Evolutionary conservation across 768 basidiomycete genomes (phyloP).

Genomic region (Amanita phalloides): DNA sequence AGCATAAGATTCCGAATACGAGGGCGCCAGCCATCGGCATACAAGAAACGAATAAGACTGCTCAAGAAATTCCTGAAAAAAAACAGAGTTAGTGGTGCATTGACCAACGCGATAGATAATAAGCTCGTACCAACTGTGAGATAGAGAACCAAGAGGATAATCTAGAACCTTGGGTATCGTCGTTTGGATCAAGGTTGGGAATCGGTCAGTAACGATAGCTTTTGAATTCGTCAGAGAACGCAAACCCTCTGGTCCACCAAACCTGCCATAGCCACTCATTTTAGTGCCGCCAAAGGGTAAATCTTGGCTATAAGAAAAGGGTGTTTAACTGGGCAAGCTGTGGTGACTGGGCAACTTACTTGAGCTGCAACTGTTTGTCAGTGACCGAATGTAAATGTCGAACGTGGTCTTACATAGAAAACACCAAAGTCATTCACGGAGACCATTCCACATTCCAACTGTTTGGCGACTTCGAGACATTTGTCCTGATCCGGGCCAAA

Average conservation of each 20-base stretch:
- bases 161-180: constrained; percentile 78
- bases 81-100: neutral
- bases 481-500: constrained; percentile 80
- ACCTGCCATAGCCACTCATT: constrained; percentile 86
- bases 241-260: constrained; percentile 92
- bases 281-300: constrained; percentile 94
- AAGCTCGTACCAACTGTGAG: constrained; percentile 57
- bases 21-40: constrained; percentile 40
- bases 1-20: constrained; percentile 31
- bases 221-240: constrained; percentile 83
- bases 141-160: constrained; percentile 71
- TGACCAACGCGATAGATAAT: neutral
- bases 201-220: constrained; percentile 77
- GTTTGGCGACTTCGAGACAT: constrained; percentile 71
- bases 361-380: constrained; percentile 33
- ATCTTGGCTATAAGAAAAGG: constrained; percentile 49
- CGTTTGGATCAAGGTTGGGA: constrained; percentile 77
- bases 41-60: constrained; percentile 39
- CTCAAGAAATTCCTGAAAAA: constrained; percentile 38
- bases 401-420: constrained; percentile 53
- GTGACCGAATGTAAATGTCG: neutral
- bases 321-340: neutral
- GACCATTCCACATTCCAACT: constrained; percentile 93
- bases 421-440: constrained; percentile 91
- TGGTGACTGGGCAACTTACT: constrained; percentile 33